Evolutionary conservation across 192 early-diverging fungal species (phyloP).

Genomic region (Mycoemilia scoparia): DNA sequence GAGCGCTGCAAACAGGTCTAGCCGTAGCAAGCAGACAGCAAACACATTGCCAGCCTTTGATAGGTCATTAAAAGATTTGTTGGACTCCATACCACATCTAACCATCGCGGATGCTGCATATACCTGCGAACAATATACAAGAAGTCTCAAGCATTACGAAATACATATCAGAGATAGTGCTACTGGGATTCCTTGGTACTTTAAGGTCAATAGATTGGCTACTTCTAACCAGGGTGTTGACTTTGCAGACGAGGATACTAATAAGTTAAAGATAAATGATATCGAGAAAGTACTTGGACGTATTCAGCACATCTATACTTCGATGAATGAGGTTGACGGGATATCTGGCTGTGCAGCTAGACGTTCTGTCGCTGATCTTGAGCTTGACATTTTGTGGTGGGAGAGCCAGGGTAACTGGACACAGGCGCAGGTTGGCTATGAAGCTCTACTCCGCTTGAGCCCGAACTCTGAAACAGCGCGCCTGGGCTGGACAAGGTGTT

Average conservation of each 20-base stretch:
- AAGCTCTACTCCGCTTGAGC: conserved; percentile 16
- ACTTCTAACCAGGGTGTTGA: conserved; percentile 12
- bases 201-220: conserved; percentile 23
- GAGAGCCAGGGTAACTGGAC: conserved; percentile 30
- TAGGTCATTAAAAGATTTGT: too few species aligned
- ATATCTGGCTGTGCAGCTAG: conserved; percentile 18
- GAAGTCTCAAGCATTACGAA: conserved; percentile 3
- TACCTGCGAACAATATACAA: not conserved
- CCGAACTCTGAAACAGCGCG: conserved; percentile 13
- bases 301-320: conserved; percentile 24
- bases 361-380: conserved; percentile 12
- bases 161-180: conserved; percentile 9
- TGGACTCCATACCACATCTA: too few species aligned
- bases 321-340: conserved; percentile 23
- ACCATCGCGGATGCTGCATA: not conserved
- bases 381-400: conserved; percentile 14
- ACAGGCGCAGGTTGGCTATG: conserved; percentile 27
- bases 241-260: conserved; percentile 9
- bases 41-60: too few species aligned
- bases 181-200: conserved; percentile 10
- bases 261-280: conserved; percentile 9
- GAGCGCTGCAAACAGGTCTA: too few species aligned
- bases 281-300: conserved; percentile 11
- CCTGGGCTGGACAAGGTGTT: conserved; percentile 18
- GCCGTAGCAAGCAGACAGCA: too few species aligned